Conservation (phyloP, 805 yeast genomes). For the Teunomyces kruisii region DNA sequence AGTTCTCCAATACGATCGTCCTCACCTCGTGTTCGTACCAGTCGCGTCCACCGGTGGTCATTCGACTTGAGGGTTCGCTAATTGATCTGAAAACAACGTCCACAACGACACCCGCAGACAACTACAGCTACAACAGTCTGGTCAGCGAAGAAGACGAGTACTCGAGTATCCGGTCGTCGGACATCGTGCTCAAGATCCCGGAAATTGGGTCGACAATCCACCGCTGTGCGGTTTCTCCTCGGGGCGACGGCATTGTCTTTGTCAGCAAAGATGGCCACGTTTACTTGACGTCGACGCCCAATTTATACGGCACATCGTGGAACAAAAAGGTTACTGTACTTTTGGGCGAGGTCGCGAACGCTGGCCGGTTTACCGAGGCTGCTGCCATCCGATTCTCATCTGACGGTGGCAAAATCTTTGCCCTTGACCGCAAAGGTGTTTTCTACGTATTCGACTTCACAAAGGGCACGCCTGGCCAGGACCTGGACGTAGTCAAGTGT, state of each 20-base stretch:
- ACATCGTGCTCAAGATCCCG: conserved; percentile 53
- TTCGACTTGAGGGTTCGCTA: conserved; percentile 43
- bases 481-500: conserved; percentile 64
- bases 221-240: conserved; percentile 70
- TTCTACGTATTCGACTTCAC: conserved; percentile 83
- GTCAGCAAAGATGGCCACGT: conserved; percentile 77
- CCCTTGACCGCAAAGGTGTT: conserved; percentile 79
- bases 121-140: conserved; percentile 1
- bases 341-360: conserved; percentile 77
- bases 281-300: conserved; percentile 64
- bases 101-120: neutral
- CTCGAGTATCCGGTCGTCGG: conserved; percentile 26
- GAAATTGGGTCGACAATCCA: conserved; percentile 84
- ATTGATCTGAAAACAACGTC: conserved; percentile 40
- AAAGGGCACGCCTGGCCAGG: conserved; percentile 73
- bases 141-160: conserved; percentile 18
- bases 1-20: conserved; percentile 33
- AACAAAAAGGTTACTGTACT: conserved; percentile 54
- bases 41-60: conserved; percentile 30
- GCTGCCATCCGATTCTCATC: conserved; percentile 75
- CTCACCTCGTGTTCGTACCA: conserved; percentile 40
- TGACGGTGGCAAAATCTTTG: conserved; percentile 77
- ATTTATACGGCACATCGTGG: conserved; percentile 19
- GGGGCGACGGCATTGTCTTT: conserved; percentile 84
- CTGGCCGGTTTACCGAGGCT: conserved; percentile 69